These are phyloP conservation scores for Brassica incana DNA, from an alignment of 345 rosid genomes.

Conservation along the genomic window DNA sequence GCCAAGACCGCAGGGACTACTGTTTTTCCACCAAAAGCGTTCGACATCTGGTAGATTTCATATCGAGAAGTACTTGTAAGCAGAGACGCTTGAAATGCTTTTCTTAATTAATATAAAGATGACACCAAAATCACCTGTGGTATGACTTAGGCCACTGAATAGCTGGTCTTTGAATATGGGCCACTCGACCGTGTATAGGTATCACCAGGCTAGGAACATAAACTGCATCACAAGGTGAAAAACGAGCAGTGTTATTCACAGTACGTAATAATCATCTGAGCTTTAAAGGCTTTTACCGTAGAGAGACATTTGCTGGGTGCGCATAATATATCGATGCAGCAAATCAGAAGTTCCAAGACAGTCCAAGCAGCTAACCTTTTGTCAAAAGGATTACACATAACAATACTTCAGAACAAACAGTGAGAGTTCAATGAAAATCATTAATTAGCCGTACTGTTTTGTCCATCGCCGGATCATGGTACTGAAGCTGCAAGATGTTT, in stretches of 20 bases:
- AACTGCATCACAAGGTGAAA: constrained; percentile 47
- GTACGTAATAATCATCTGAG: neutral
- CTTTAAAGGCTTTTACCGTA: constrained; percentile 49
- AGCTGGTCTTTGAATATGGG: constrained; percentile 78
- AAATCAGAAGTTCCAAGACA: constrained; percentile 74
- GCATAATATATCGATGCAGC: constrained; percentile 64
- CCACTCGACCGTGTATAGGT: constrained; percentile 59
- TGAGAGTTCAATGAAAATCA: constrained; percentile 14
- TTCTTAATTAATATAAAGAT: constrained; percentile 13
- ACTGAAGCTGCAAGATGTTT: constrained; percentile 78
- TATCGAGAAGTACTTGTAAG: constrained; percentile 25
- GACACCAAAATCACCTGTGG: constrained; percentile 56
- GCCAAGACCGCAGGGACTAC: constrained; percentile 74
- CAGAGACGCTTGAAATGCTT: constrained; percentile 6
- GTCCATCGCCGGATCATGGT: constrained; percentile 93
- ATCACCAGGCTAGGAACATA: constrained; percentile 72
- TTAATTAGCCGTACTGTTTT: constrained; percentile 68
- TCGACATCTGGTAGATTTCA: constrained; percentile 60
- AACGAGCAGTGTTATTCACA: constrained; percentile 15
- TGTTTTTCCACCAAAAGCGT: constrained; percentile 62
- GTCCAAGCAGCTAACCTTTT: constrained; percentile 75
- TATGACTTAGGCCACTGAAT: constrained; percentile 94
- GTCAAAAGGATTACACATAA: constrained; percentile 29
- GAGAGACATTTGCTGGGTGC: constrained; percentile 71
- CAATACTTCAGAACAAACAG: constrained; percentile 10